Evolutionary conservation across 768 basidiomycete species (phyloP).

Genomic region (Boletus fagicola): DNA sequence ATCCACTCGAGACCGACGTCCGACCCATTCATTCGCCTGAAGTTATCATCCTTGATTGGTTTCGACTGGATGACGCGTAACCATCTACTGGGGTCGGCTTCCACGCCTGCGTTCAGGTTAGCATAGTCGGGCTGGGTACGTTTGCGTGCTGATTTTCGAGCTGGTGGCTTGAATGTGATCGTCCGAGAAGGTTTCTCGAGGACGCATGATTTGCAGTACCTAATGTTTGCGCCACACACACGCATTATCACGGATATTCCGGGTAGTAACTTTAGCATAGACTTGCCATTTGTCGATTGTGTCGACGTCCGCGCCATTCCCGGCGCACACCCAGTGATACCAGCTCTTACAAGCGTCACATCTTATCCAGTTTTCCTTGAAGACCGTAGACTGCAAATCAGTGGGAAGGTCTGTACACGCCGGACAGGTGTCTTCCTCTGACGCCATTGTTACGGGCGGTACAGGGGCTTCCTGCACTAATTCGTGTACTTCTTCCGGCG

Average conservation of each 20-base stretch:
- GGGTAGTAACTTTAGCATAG: conserved; percentile 10
- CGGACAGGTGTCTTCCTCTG: conserved; percentile 44
- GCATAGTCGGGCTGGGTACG: conserved; percentile 76
- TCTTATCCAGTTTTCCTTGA: conserved; percentile 77
- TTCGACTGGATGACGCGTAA: conserved; percentile 67
- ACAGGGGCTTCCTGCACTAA: conserved; percentile 10
- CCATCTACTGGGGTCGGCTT: conserved; percentile 65
- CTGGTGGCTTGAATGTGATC: conserved; percentile 74
- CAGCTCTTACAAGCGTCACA: conserved; percentile 81
- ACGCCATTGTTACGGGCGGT: conserved; percentile 9
- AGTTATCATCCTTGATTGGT: conserved; percentile 57
- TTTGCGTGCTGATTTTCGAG: conserved; percentile 80
- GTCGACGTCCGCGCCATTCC: conserved; percentile 61
- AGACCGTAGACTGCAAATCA: conserved; percentile 36
- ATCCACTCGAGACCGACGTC: conserved; percentile 77
- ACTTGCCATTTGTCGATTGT: conserved; percentile 77
- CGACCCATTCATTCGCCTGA: conserved; percentile 63
- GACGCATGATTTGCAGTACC: conserved; percentile 71
- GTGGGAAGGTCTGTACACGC: conserved; percentile 44
- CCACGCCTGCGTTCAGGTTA: conserved; percentile 63
- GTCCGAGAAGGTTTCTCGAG: conserved; percentile 55
- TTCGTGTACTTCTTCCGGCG: conserved; percentile 15
- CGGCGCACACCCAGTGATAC: conserved; percentile 84
- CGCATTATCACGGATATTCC: conserved; percentile 13
- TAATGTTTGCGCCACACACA: conserved; percentile 31